These are phyloP conservation scores for Cyclotella distinguenda DNA, from an alignment of 108 stramenopile genomes.

Conservation along the genomic window DNA sequence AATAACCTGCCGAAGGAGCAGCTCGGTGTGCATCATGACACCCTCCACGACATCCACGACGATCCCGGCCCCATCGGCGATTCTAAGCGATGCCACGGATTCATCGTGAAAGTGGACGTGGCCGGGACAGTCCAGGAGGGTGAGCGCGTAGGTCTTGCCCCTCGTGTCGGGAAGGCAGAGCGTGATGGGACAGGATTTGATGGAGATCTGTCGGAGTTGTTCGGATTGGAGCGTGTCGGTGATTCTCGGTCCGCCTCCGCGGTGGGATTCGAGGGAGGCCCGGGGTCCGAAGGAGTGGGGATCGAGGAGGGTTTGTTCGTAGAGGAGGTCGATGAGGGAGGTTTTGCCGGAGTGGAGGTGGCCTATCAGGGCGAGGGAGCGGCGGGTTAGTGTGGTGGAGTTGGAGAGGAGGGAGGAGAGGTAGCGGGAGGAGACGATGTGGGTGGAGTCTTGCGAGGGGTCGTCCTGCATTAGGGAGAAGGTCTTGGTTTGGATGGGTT, in stretches of 20 bases:
- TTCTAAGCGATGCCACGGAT: slow-evolving; percentile 81
- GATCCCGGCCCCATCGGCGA: slow-evolving; percentile 86
- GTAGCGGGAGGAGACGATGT: slow-evolving; percentile 60
- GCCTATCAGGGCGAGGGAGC: slow-evolving; percentile 91
- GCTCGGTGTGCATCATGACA: slow-evolving; percentile 92
- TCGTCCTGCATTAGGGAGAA: slow-evolving; percentile 55
- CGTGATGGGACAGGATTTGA: slow-evolving; percentile 89
- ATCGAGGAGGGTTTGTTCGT: slow-evolving; percentile 66
- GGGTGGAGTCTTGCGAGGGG: too few relatives aligned
- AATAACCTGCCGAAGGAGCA: slow-evolving; percentile 78
- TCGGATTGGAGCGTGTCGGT: slow-evolving; percentile 90
- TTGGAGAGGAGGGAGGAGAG: slow-evolving; percentile 61
- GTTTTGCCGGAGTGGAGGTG: slow-evolving; percentile 98
- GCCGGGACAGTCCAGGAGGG: slow-evolving; percentile 94
- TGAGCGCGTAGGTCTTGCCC: slow-evolving; percentile 89
- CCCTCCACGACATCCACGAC: slow-evolving; percentile 98
- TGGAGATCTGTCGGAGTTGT: slow-evolving; percentile 91
- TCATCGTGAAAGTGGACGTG: slow-evolving; percentile 96
- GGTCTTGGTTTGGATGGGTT: slow-evolving; percentile 79
- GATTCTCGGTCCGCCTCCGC: slow-evolving; percentile 59
- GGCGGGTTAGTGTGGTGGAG: slow-evolving; percentile 67
- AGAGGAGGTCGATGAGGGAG: slow-evolving; percentile 77
- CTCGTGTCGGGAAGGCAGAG: slow-evolving; percentile 79
- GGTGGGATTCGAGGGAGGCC: slow-evolving; percentile 40
- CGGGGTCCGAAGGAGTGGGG: slow-evolving; percentile 37